Conservation (phyloP, 2,329 filamentous ascomycete species). For the Hymenoscyphus albidus region DNA sequence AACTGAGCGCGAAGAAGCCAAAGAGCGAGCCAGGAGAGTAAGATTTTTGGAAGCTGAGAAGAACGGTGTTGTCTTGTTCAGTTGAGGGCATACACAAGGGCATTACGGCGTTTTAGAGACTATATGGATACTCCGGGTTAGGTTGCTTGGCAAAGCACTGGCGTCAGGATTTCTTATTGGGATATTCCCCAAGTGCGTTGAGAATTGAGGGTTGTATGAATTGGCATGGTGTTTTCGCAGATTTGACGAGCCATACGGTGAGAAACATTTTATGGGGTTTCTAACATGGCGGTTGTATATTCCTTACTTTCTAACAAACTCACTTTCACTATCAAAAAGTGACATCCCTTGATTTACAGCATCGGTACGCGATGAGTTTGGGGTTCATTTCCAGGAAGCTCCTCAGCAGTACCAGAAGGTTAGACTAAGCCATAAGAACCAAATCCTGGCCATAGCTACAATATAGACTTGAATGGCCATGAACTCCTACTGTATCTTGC, state of each 20-base stretch:
- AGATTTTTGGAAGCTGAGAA: constrained; percentile 23
- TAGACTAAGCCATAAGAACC: too few relatives aligned
- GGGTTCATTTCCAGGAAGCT: too few relatives aligned
- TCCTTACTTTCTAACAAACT: background rate
- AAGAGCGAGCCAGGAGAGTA: constrained; percentile 29
- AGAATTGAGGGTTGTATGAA: background rate
- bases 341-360: too few relatives aligned
- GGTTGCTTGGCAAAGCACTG: background rate
- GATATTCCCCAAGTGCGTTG: background rate
- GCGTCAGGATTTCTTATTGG: background rate
- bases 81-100: background rate
- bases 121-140: background rate
- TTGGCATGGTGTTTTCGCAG: background rate
- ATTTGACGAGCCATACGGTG: background rate
- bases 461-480: too few relatives aligned
- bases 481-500: too few relatives aligned
- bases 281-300: background rate
- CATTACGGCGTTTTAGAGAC: background rate
- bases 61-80: constrained; percentile 5
- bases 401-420: too few relatives aligned
- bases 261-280: background rate
- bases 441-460: too few relatives aligned
- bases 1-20: constrained; percentile 15
- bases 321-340: background rate
- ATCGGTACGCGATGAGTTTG: too few relatives aligned